phyloP scores from a whole-genome alignment of 2,329 filamentous ascomycete genomes.

The Didymella lethalis region DNA sequence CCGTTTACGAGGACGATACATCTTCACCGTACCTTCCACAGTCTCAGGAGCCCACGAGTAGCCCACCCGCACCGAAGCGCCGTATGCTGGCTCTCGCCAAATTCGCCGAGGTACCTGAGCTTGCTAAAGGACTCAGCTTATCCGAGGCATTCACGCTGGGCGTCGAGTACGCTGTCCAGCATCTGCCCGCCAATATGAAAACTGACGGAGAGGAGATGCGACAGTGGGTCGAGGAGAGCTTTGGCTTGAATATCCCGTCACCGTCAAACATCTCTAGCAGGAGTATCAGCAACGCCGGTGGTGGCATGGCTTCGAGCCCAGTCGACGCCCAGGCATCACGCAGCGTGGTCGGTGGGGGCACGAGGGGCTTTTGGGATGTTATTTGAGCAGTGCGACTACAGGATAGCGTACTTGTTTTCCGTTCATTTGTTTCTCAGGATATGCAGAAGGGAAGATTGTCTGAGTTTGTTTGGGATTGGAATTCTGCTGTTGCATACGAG shows the following conservation, averaged over 20 bases:
- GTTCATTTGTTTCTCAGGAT: neutral
- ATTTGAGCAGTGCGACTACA: neutral
- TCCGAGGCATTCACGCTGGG: neutral
- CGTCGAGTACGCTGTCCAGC: conserved; percentile 1
- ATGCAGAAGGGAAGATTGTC: neutral
- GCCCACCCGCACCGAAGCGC: neutral
- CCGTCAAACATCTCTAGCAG: neutral
- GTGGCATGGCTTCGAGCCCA: neutral
- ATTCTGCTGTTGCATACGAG: neutral
- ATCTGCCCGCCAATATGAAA: neutral
- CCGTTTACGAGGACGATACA: neutral
- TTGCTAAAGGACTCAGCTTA: neutral
- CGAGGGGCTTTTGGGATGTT: conserved; percentile 13
- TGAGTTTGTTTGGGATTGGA: neutral
- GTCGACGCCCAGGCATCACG: neutral
- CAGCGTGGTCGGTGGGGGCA: neutral
- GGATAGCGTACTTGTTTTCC: neutral
- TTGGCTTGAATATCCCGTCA: neutral
- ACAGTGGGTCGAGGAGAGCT: neutral
- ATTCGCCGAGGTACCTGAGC: neutral
- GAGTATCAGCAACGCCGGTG: neutral
- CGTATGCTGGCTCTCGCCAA: neutral
- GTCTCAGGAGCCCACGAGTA: neutral
- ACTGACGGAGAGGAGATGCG: neutral
- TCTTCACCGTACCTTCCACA: neutral